Conservation (phyloP, 352 stramenopile genomes). For the Globisporangium lucens region DNA sequence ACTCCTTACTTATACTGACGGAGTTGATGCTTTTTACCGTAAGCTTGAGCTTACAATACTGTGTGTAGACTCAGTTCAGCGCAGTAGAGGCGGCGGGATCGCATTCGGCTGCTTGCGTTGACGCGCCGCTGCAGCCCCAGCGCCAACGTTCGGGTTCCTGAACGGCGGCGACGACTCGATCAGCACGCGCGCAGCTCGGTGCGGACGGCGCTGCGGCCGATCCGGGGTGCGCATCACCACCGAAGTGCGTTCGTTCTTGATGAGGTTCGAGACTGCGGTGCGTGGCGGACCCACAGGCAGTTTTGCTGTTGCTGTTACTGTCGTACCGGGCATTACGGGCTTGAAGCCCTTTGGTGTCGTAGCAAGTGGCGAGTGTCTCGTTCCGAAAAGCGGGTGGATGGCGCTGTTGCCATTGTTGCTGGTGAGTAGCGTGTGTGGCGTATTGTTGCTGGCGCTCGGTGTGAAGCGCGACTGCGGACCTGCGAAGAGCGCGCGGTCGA, state of each 20-base stretch:
- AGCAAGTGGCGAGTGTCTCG: neutral
- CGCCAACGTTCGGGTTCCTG: conserved; percentile 33
- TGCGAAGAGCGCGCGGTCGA: conserved; percentile 26
- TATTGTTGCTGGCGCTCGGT: conserved; percentile 14
- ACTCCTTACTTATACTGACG: neutral
- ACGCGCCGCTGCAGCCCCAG: conserved; percentile 14
- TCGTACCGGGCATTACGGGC: conserved; percentile 1
- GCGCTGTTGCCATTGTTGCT: neutral
- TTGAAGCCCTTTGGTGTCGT: conserved; percentile 5
- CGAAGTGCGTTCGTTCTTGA: conserved; percentile 15
- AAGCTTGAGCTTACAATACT: neutral
- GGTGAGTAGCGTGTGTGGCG: conserved; percentile 3
- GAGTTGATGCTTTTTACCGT: neutral
- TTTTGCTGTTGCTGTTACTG: neutral
- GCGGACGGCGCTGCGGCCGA: conserved; percentile 52
- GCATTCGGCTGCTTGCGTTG: conserved; percentile 20
- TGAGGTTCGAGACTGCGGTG: conserved; percentile 13
- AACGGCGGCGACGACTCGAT: conserved; percentile 78
- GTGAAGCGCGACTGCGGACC: conserved; percentile 19
- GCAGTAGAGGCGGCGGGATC: conserved; percentile 23
- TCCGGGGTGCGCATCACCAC: conserved; percentile 81
- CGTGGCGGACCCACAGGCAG: neutral
- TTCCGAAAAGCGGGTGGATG: neutral
- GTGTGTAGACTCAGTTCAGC: conserved; percentile 7
- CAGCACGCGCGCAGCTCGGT: conserved; percentile 43